Base-by-base conservation (phyloP, 208 protist species). In the Trypanosoma grayi region DNA sequence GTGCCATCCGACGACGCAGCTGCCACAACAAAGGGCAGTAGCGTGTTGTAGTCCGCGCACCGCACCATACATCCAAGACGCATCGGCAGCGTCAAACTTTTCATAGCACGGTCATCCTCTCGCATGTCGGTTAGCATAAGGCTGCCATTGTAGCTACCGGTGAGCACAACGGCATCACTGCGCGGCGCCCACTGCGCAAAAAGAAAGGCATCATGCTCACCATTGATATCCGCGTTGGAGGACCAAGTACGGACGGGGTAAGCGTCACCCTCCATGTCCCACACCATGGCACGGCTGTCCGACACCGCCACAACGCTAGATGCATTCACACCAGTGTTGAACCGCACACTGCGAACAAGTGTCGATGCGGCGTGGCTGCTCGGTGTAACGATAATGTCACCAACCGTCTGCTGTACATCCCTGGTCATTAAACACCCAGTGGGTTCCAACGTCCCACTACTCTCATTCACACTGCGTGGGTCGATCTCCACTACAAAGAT, bases 161-260 rank as follows among this genome's bases (percentile, higher is more conserved):
- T 85, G 37, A 94, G 77, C 3, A 94, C 75, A 8, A 94, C 80
- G 10, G 53, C 51, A 9, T 65, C 68, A 48, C 78, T 92, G 13
- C 16, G 34, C 9, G 87, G 84, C 1, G 84, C 84, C 85, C 87
- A 94, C 10, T 73, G 57, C 20, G 77, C 80, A 62, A 94, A 92
- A 48, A 89, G 59, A 13, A 94, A 41, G 10, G 40, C 24, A 28
- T 69, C 62, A 28, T 44, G 14, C 14, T 55, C 36, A 39, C 25
- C 14, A 22, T 20, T 50, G 4, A 20, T 33, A 28, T 54, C 52
- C 24, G 20, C 24, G 5, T 24, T 47, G 20, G 82, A 77, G 6
- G 57, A n/a, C 81, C 84, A 92, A 55, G 61, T 30, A 52, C 60
- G 55, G 20, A 90, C 70, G 10, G 87, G 87, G 36, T 74, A 39